Base-by-base conservation (phyloP, 2,329 filamentous ascomycete species). In the Stemphylium beticola region DNA sequence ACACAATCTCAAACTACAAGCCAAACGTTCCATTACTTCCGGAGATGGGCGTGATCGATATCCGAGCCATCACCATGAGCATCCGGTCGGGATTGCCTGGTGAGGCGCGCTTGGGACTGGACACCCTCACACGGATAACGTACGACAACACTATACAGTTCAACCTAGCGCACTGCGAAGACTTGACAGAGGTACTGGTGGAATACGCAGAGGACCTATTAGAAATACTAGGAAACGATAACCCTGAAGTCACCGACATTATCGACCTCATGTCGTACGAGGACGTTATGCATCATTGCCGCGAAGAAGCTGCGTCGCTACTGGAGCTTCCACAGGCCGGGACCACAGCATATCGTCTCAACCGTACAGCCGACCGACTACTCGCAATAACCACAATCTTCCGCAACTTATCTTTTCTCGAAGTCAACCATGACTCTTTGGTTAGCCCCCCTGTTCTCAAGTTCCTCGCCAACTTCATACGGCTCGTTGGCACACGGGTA, bases 301-400 rank as follows among this genome's bases (percentile, higher is more conserved):
- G 88, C 29, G 75, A 85, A 4, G 93, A 97, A 72, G 84, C 87
- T 58, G 84, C 89, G 57, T 82, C 83, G 1, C 76, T 98, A 49
- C 87, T 89, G 62, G 88, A 93, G 44, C 81, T 90, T 18, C 85
- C 88, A 0, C 82, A 85, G 32, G 89, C 95, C 71, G 93, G 92
- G 2, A 90, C 88, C 2, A 77, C 83, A 12, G 89, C 88, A 26
- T 93, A 96, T 72, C 87, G 93, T 46, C 83, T 97, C 2, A 91
- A 96, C 67, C 87, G 90, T 44, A 90, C 93, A 2, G 92, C 93
- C 4, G 93, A 97, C 65, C 86, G 89, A 55, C 77, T 99, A 42
- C 87, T 98, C 51, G 96, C 92, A 68, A 89, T 98, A 61, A 96
- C 92, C 1, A 96, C 92, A 0, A 93, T 97, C 52, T 78, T 99